A percentile compares a stretch with the other conserved stretches of the same genome.
Conservation (phyloP, 352 stramenopile species). For the Phytophthora hybrid region DNA sequence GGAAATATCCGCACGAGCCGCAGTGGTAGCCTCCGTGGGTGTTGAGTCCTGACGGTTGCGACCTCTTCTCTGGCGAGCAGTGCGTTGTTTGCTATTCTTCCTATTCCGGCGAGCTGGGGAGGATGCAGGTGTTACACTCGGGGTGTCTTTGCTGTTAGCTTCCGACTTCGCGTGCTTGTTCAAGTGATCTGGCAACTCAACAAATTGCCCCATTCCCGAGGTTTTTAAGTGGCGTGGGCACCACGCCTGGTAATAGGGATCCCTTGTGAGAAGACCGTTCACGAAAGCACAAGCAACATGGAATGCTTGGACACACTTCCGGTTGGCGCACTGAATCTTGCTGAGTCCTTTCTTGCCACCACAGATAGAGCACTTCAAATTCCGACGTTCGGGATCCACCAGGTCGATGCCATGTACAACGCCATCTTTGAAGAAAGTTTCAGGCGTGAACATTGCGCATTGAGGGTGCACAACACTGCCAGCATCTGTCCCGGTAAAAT, state of each 20-base stretch:
- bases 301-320: slow-evolving; percentile 70
- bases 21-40: slow-evolving; percentile 26
- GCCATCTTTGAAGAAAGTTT: slow-evolving; percentile 83
- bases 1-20: slow-evolving; percentile 35
- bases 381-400: slow-evolving; percentile 57
- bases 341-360: slow-evolving; percentile 68
- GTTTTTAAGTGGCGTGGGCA: slow-evolving; percentile 81
- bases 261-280: slow-evolving; percentile 65
- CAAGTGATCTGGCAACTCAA: slow-evolving; percentile 76
- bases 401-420: slow-evolving; percentile 69
- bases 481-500: slow-evolving; percentile 78
- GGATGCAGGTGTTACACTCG: slow-evolving; percentile 14
- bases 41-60: slow-evolving; percentile 37
- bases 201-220: slow-evolving; percentile 65
- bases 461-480: slow-evolving; percentile 74
- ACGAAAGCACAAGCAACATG: slow-evolving; percentile 83
- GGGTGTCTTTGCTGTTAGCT: slow-evolving; percentile 5
- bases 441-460: slow-evolving; percentile 86
- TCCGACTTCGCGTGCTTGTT: slow-evolving; percentile 33
- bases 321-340: slow-evolving; percentile 82
- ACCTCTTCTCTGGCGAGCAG: slow-evolving; percentile 33
- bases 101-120: slow-evolving; percentile 20
- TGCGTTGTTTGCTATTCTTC: slow-evolving; percentile 31
- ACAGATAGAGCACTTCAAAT: slow-evolving; percentile 71
- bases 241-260: slow-evolving; percentile 80